Evolutionary conservation across 2,329 filamentous ascomycete genomes (phyloP).

Genomic region (Myriangium duriaei): DNA sequence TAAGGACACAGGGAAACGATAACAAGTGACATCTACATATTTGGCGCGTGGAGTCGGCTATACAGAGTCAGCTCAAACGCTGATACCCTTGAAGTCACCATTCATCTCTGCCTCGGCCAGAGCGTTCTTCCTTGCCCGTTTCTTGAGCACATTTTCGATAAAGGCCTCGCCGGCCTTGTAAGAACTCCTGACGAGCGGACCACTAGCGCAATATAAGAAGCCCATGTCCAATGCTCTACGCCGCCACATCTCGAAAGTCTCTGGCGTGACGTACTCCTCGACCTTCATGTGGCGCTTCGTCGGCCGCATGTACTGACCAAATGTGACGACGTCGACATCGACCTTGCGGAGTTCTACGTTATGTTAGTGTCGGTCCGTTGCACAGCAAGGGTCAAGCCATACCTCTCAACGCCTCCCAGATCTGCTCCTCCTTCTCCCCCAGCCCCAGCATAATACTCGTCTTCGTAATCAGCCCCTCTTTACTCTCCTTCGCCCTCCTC

Average conservation of each 20-base stretch:
- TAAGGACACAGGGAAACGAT: too few relatives aligned
- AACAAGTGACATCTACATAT: too few relatives aligned
- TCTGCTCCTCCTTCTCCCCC: constrained; percentile 78
- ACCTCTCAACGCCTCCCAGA: constrained; percentile 66
- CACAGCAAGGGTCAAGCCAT: constrained; percentile 16
- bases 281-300: constrained; percentile 98
- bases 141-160: constrained; percentile 94
- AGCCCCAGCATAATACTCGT: constrained; percentile 94
- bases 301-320: constrained; percentile 99
- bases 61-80: constrained; percentile 1
- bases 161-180: constrained; percentile 98
- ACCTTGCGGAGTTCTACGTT: constrained; percentile 58
- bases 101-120: constrained; percentile 19
- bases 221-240: constrained; percentile 85
- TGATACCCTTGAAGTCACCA: constrained; percentile 15
- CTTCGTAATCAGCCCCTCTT: constrained; percentile 81
- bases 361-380: neutral
- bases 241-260: constrained; percentile 83
- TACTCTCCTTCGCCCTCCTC: constrained; percentile 65
- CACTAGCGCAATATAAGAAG: constrained; percentile 91
- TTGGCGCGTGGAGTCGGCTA: neutral
- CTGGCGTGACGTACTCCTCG: constrained; percentile 85
- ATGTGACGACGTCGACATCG: constrained; percentile 88
- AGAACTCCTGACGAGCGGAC: constrained; percentile 81
- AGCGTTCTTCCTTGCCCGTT: constrained; percentile 42